A percentile compares a stretch with the other conserved stretches of the same genome.
Evolutionary conservation across 2,329 filamentous ascomycete genomes (phyloP).

Genomic region (Fusarium sp.): DNA sequence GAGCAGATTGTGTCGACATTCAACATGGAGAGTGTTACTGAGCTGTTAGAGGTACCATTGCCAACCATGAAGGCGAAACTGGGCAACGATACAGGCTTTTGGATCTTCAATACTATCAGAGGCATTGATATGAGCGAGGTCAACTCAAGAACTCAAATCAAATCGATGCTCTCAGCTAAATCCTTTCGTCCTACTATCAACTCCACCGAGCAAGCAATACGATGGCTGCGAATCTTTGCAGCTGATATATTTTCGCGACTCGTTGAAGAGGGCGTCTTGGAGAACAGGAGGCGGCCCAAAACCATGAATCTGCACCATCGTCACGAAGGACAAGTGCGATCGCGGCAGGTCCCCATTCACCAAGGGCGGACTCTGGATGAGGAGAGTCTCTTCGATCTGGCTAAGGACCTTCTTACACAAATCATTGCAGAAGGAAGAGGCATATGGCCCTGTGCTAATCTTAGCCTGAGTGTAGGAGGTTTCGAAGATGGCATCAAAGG

Average conservation of each 20-base stretch:
- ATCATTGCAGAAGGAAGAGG: slow-evolving; percentile 77
- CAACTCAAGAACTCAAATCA: slow-evolving; percentile 90
- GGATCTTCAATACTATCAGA: slow-evolving; percentile 86
- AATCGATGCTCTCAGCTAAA: slow-evolving; percentile 97
- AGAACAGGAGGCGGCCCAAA: slow-evolving; percentile 86
- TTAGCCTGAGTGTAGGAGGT: slow-evolving; percentile 88
- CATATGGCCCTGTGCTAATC: slow-evolving; percentile 91
- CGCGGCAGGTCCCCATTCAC: slow-evolving; percentile 80
- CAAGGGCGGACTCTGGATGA: slow-evolving; percentile 80
- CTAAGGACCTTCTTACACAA: slow-evolving; percentile 80
- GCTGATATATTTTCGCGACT: slow-evolving; percentile 91
- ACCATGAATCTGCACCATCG: slow-evolving; percentile 88
- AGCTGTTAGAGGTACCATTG: slow-evolving; percentile 77
- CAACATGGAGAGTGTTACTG: slow-evolving; percentile 80
- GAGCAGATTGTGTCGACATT: slow-evolving; percentile 86
- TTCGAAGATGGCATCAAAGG: slow-evolving; percentile 89
- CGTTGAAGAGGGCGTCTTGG: slow-evolving; percentile 88
- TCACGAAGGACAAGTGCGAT: slow-evolving; percentile 77
- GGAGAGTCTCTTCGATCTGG: slow-evolving; percentile 76
- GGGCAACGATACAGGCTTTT: slow-evolving; percentile 84
- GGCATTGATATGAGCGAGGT: slow-evolving; percentile 91
- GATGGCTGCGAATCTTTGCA: slow-evolving; percentile 91
- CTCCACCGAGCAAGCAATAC: slow-evolving; percentile 78
- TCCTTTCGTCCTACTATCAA: slow-evolving; percentile 90
- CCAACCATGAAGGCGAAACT: slow-evolving; percentile 82